Evolutionary conservation across 2,329 filamentous ascomycete genomes (phyloP).

Genomic region (Cladophialophora yegresii): DNA sequence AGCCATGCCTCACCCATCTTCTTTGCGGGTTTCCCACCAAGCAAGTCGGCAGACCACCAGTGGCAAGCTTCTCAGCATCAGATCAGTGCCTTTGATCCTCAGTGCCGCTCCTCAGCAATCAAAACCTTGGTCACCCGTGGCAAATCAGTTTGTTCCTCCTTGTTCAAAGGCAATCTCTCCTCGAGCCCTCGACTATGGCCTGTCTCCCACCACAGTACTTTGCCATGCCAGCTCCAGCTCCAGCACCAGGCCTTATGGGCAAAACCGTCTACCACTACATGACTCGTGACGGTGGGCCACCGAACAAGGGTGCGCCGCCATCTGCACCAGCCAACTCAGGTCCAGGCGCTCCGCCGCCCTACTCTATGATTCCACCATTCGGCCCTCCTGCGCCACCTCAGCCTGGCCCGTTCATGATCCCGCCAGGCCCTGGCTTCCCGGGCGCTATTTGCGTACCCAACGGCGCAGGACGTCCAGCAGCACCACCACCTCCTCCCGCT

Average conservation of each 20-base stretch:
- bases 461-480: constrained; percentile 18
- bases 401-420: constrained; percentile 24
- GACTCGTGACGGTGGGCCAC: constrained; percentile 40
- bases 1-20: background rate
- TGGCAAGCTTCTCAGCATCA: background rate
- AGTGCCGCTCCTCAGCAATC: background rate
- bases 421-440: constrained; percentile 25
- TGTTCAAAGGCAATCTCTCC: background rate
- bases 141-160: constrained; percentile 1
- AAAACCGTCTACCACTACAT: constrained; percentile 36
- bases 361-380: constrained; percentile 13
- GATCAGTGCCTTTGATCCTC: background rate
- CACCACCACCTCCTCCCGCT: constrained; percentile 6
- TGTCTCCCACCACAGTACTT: constrained; percentile 34
- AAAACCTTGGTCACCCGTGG: background rate
- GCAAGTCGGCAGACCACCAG: background rate
- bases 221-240: constrained; percentile 15
- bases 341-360: constrained; percentile 20
- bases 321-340: constrained; percentile 19
- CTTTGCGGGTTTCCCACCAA: background rate
- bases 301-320: constrained; percentile 41
- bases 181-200: constrained; percentile 35
- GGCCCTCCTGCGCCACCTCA: constrained; percentile 13
- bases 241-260: constrained; percentile 26
- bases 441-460: constrained; percentile 30